Conservation (phyloP, 805 yeast species). For the Saccharomycopsis sp. region DNA sequence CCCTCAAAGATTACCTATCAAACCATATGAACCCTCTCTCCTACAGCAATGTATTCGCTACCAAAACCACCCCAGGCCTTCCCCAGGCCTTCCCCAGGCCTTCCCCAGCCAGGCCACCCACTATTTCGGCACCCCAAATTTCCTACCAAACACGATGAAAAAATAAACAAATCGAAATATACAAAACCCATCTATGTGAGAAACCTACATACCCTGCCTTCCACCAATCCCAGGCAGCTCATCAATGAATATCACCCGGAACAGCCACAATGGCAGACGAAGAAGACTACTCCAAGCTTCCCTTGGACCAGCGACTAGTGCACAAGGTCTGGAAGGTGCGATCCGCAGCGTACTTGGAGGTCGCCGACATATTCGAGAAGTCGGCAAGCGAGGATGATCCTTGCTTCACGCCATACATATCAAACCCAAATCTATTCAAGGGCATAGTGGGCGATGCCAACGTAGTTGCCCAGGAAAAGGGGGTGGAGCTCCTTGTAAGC, state of each 20-base stretch:
- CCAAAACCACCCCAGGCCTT: too few relatives aligned
- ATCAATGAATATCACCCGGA: background rate
- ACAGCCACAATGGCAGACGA: constrained; percentile 32
- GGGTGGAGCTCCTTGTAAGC: constrained; percentile 47
- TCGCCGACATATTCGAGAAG: constrained; percentile 42
- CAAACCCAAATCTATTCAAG: constrained; percentile 49
- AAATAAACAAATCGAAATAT: too few relatives aligned
- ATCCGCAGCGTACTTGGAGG: constrained; percentile 67
- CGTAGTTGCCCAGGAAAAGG: constrained; percentile 89
- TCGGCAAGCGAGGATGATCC: constrained; percentile 51
- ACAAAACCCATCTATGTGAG: too few relatives aligned
- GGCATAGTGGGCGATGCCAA: constrained; percentile 67
- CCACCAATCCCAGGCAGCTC: background rate
- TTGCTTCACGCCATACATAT: constrained; percentile 44
- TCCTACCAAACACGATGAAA: too few relatives aligned
- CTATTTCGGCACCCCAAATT: too few relatives aligned
- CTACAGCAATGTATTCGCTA: too few relatives aligned
- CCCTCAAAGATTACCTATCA: too few relatives aligned
- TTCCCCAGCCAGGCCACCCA: too few relatives aligned
- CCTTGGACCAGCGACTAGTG: constrained; percentile 57
- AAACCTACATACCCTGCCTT: too few relatives aligned
- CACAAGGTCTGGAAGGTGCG: constrained; percentile 86
- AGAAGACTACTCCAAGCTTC: constrained; percentile 54
- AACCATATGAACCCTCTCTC: too few relatives aligned
- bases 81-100: too few relatives aligned